A percentile compares a stretch with the other conserved stretches of the same genome.
Conservation (phyloP, 805 yeast genomes). For the Hanseniaspora singularis region DNA sequence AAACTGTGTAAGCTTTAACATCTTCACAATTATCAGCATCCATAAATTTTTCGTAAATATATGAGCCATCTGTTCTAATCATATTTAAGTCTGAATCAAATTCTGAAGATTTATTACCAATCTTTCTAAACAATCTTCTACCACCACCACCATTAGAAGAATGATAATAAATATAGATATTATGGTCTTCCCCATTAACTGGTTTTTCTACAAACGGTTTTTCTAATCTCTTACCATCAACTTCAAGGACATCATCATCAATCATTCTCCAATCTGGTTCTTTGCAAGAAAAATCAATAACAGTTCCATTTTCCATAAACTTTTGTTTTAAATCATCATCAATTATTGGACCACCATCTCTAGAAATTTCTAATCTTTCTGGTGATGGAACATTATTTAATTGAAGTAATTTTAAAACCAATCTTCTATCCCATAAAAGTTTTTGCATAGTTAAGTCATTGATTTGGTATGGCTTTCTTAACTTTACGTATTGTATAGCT, state of each 20-base stretch:
- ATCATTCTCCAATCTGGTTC: slow-evolving; percentile 82
- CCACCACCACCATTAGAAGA: slow-evolving; percentile 95
- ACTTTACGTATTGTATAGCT: slow-evolving; percentile 79
- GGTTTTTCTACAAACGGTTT: slow-evolving; percentile 98
- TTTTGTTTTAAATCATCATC: slow-evolving; percentile 45
- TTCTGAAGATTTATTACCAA: slow-evolving; percentile 93
- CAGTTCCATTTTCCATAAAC: slow-evolving; percentile 43
- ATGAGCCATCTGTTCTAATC: slow-evolving; percentile 86
- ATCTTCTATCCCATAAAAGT: slow-evolving; percentile 92
- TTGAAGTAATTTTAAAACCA: slow-evolving; percentile 67
- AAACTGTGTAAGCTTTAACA: slow-evolving; percentile 96
- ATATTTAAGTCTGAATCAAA: slow-evolving; percentile 65
- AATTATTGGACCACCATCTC: slow-evolving; percentile 94
- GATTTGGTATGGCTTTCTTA: slow-evolving; percentile 78
- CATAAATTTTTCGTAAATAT: slow-evolving; percentile 86
- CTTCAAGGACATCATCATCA: slow-evolving; percentile 71
- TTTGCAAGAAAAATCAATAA: slow-evolving; percentile 33
- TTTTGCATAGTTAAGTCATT: slow-evolving; percentile 87
- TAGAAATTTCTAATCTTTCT: slow-evolving; percentile 67
- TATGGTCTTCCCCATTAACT: slow-evolving; percentile 97
- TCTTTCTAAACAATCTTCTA: slow-evolving; percentile 80
- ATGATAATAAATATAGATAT: slow-evolving; percentile 84
- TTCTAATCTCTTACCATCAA: slow-evolving; percentile 54
- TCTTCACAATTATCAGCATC: slow-evolving; percentile 97
- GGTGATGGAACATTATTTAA: slow-evolving; percentile 86